phyloP scores from a whole-genome alignment of 129 eudicot species.

The Ambrosia trifida region DNA sequence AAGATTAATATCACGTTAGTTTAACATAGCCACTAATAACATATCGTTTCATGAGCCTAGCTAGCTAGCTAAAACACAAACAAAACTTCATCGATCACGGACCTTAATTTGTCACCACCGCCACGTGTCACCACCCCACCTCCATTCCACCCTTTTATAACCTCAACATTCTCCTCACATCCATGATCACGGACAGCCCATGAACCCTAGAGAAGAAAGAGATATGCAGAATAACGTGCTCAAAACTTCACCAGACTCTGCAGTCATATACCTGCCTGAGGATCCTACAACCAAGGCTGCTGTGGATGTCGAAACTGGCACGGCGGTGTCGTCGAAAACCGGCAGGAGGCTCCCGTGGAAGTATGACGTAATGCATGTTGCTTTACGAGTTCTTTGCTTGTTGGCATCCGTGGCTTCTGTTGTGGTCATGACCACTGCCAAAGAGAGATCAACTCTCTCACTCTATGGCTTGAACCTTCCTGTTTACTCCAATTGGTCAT shows the following conservation, averaged over 20 bases:
- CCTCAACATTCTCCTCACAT: conserved; percentile 1
- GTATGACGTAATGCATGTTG: conserved; percentile 39
- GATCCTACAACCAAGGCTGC: no score
- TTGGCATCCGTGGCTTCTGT: conserved; percentile 48
- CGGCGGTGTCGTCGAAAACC: conserved; percentile 2
- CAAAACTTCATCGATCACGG: conserved; percentile 33
- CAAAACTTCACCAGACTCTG: conserved; percentile 37
- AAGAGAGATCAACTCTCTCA: conserved; percentile 58
- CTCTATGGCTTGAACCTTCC: conserved; percentile 72
- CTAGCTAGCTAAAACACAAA: background rate
- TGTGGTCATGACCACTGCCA: conserved; percentile 58
- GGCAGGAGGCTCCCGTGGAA: conserved; percentile 31
- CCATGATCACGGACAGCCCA: background rate
- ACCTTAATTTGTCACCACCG: conserved; percentile 20
- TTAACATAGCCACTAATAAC: conserved; percentile 14
- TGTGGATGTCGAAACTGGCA: conserved; percentile 28
- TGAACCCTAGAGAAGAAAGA: background rate
- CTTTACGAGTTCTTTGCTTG: conserved; percentile 50
- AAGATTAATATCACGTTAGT: conserved; percentile 17
- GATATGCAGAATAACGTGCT: conserved; percentile 20
- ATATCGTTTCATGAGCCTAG: conserved; percentile 25
- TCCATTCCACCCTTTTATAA: conserved; percentile 25
- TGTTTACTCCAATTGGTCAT: conserved; percentile 86
- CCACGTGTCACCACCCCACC: conserved; percentile 27
- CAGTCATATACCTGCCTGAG: background rate